Base-by-base conservation (phyloP, 371 early-diverging fungal species). In the Mucor racemosus region DNA sequence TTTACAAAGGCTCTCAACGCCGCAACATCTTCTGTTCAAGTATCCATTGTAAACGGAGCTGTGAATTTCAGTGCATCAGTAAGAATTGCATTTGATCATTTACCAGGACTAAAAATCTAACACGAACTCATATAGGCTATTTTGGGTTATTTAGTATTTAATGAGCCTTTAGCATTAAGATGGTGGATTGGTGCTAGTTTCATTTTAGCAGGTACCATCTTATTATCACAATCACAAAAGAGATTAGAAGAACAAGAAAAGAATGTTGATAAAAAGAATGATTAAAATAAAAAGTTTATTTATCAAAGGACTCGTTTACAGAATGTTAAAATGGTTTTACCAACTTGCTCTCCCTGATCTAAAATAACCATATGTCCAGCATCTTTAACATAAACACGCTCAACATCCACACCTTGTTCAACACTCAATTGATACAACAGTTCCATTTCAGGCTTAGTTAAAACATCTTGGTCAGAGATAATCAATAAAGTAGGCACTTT, bases 101-200 rank as follows among this genome's bases (percentile, higher is more conserved):
- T 50, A 10, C n/a, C 11, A 53, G 3, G 5, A 53, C 17, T 26
- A 26, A 60, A 34, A 46, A 15, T 19, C 7, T 19, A 21, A 17
- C 26, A 40, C 38, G 5, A 10, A 21, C 39, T 50, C 14, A 48
- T 62, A 5, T 66, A 89, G 90, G 93, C 92, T 14, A 70, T 90
- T 13, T 67, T 89, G 11, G 92, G 93, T 5, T 80, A 84, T 56
- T 57, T 86, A 3, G 72, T 91, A 14, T 93, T 93, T 68, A 79
- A 86, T 58, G 92, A 93, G 48, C 84, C 85, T 0, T 72, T 93
- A 62, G 80, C 88, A 7, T 42, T 90, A 58, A 84, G 86, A 67
- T 93, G 93, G 93, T 92, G 93, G 92, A 76, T 82, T 44, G 93
- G 93, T 6, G 92, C 91, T 0, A 85, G 88, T 64, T 73, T 92